Base-by-base conservation (phyloP, 495 filamentous ascomycete species). In the Entonaema liquescens region DNA sequence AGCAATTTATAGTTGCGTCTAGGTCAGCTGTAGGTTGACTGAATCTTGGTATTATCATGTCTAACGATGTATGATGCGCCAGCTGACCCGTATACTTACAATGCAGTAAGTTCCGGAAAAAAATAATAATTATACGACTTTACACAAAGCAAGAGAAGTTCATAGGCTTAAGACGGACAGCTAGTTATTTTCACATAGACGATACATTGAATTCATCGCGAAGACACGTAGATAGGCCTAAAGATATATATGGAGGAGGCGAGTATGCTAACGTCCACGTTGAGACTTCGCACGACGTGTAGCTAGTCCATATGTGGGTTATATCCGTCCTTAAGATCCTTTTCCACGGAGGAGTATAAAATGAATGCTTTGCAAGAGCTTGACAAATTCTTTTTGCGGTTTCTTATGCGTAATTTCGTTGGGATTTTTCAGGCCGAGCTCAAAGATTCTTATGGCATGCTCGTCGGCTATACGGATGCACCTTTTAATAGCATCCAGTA, bases 401-500 rank as follows among this genome's bases (percentile, higher is more conserved):
- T 15, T 21, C 36, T 15, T 13, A 13, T n/a, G n/a, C n/a, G n/a
- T n/a, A n/a, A n/a, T n/a, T n/a, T n/a, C 25, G 23, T 6, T 5
- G 8, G 49, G 55, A 40, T 33, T 57, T 17, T 38, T 25, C 19
- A 23, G 15, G 13, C 19, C 35, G n/a, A 17, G 40, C 15, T 3
- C 21, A 5, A 53, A 53, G 21, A 15, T 29, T 35, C n/a, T 29
- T 3, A 38, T 71, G 53, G 71, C 67, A 31, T 28, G 3, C 11
- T 36, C 85, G 60, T 89, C 85, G 3, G 83, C 88, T 12, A 89
- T 68, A 17, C 65, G 61, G 31, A 91, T 73, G 73, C 89, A 91
- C 1, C 79, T 68, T 76, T 81, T 78, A 33, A 91, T 42, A 55
- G 76, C 71, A 52, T 72, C 23, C 38, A 88, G 58, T 13, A 83